Percentiles rank a stretch among this genome's conserved stretches.
phyloP scores from a whole-genome alignment of 306 rosid species.

The Sophora flavescens region DNA sequence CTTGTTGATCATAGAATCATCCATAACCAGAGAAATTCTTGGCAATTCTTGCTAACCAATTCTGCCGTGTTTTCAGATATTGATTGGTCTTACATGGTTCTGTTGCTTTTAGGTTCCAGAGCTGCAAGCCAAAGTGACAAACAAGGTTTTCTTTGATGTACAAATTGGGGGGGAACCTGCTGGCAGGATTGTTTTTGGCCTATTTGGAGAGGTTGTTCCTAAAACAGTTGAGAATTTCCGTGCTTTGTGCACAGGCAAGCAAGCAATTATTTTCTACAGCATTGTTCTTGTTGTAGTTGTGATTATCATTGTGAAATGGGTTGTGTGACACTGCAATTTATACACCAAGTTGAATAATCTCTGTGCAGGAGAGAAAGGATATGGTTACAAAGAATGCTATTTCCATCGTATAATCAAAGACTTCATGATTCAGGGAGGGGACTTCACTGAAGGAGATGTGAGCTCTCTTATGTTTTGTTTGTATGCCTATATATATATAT shows the following conservation, averaged over 20 bases:
- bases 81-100: slow-evolving; percentile 39
- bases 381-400: slow-evolving; percentile 79
- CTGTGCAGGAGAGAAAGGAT: slow-evolving; percentile 88
- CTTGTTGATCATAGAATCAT: slow-evolving; percentile 22
- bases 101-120: slow-evolving; percentile 58
- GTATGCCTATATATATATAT: neutral
- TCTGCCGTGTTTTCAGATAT: slow-evolving; percentile 13
- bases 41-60: slow-evolving; percentile 7
- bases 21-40: slow-evolving; percentile 10
- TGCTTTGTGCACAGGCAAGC: slow-evolving; percentile 79
- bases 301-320: slow-evolving; percentile 25
- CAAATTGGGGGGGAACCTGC: slow-evolving; percentile 69
- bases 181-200: slow-evolving; percentile 78
- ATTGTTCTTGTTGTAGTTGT: slow-evolving; percentile 26
- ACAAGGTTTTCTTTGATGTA: slow-evolving; percentile 74
- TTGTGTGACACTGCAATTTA: neutral
- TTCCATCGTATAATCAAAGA: slow-evolving; percentile 87
- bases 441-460: slow-evolving; percentile 90
- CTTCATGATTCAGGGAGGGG: slow-evolving; percentile 98
- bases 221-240: slow-evolving; percentile 85
- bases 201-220: slow-evolving; percentile 83
- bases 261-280: slow-evolving; percentile 15
- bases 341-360: slow-evolving; percentile 38
- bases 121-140: slow-evolving; percentile 79
- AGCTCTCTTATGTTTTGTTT: slow-evolving; percentile 37